A percentile compares a stretch with the other conserved stretches of the same genome.
Evolutionary conservation across 2,329 filamentous ascomycete species (phyloP).

Genomic region (Xylaria sp.): DNA sequence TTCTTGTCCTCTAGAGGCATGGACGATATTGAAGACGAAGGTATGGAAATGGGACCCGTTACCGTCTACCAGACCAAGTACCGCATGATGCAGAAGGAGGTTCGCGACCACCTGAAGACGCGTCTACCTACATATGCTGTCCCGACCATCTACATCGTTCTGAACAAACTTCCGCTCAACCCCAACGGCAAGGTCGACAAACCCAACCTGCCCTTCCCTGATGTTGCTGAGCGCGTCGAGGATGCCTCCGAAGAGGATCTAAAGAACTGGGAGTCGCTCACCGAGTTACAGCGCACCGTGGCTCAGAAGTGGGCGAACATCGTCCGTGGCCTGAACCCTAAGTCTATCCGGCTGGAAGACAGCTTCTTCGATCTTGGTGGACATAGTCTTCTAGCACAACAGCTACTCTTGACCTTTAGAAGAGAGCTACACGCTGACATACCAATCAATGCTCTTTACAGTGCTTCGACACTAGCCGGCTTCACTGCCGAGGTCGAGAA

Average conservation of each 20-base stretch:
- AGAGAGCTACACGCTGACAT: constrained; percentile 45
- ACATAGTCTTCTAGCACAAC: constrained; percentile 74
- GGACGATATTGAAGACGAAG: constrained; percentile 52
- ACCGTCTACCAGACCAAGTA: constrained; percentile 42
- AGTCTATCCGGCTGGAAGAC: constrained; percentile 53
- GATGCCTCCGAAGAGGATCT: constrained; percentile 40
- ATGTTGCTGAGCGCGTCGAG: constrained; percentile 59
- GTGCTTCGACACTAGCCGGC: constrained; percentile 48
- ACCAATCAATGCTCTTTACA: constrained; percentile 65
- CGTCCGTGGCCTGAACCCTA: constrained; percentile 60
- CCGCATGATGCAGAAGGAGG: constrained; percentile 43
- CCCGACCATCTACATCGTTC: constrained; percentile 66
- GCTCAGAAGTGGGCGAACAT: constrained; percentile 71
- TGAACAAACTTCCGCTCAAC: constrained; percentile 70
- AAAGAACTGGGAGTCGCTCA: constrained; percentile 38
- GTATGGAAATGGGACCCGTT: constrained; percentile 40
- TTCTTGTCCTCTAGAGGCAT: constrained; percentile 22
- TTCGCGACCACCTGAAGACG: constrained; percentile 62
- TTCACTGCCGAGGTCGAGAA: constrained; percentile 49
- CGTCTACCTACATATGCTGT: constrained; percentile 71
- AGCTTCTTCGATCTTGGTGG: constrained; percentile 77
- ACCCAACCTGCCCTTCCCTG: constrained; percentile 73
- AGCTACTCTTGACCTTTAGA: constrained; percentile 66
- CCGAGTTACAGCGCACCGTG: constrained; percentile 58
- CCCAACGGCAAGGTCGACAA: constrained; percentile 84